Evolutionary conservation across 345 rosid genomes (phyloP).

Genomic region (Populus simonii): DNA sequence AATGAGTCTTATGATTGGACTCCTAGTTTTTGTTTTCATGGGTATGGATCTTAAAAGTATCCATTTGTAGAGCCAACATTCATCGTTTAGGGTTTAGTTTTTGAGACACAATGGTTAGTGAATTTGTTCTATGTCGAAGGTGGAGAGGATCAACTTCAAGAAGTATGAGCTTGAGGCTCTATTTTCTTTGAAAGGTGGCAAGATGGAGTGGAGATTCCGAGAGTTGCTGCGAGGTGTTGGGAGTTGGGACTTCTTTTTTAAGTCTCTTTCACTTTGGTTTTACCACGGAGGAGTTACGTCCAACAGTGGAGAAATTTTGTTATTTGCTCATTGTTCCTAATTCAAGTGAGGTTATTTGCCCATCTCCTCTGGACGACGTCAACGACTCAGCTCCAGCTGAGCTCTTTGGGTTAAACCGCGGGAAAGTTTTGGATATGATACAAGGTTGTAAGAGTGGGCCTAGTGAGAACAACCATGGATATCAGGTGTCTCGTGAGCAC

Average conservation of each 20-base stretch:
- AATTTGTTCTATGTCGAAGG: not conserved
- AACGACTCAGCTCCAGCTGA: not conserved
- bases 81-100: not conserved
- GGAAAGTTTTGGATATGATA: not conserved
- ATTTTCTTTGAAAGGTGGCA: not conserved
- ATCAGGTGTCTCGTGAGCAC: not conserved
- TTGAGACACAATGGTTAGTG: not conserved
- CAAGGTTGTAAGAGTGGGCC: not conserved
- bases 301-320: not conserved
- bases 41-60: not conserved
- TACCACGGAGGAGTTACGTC: not conserved
- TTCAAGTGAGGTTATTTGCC: not conserved
- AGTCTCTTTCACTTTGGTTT: not conserved
- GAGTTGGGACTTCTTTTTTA: not conserved
- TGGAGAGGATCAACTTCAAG: not conserved
- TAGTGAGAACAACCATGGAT: not conserved
- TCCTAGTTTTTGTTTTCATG: not conserved
- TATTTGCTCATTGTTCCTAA: not conserved
- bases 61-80: too few relatives aligned
- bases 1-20: not conserved
- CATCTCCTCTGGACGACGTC: not conserved
- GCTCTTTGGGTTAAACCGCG: not conserved
- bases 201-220: not conserved
- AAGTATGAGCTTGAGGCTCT: not conserved
- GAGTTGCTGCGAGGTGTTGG: not conserved